Percentiles rank a stretch among this genome's conserved stretches.
Conservation (phyloP, 257 asterid species). For the Catharanthus roseus region DNA sequence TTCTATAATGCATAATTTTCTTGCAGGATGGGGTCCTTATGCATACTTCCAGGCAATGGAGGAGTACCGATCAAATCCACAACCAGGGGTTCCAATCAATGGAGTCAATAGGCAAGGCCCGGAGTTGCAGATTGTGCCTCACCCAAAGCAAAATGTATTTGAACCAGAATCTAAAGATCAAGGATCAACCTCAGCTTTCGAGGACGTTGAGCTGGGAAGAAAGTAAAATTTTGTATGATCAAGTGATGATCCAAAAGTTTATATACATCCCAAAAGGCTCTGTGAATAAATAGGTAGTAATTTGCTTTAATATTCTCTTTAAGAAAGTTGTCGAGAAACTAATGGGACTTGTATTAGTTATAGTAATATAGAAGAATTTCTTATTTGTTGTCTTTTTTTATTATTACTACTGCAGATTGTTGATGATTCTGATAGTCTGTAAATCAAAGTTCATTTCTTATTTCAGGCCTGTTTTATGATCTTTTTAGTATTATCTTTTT, state of each 20-base stretch:
- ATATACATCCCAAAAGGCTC: background rate
- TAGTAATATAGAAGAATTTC: too few species aligned
- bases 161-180: background rate
- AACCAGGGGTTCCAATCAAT: background rate
- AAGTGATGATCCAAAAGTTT: background rate
- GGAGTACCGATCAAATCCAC: conserved; percentile 40
- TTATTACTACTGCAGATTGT: too few species aligned
- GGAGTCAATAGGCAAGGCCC: conserved; percentile 10
- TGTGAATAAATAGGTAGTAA: background rate
- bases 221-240: background rate
- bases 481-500: too few species aligned
- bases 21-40: conserved; percentile 67
- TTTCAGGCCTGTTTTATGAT: too few species aligned
- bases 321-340: background rate
- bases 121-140: conserved; percentile 24
- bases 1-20: background rate
- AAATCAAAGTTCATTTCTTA: too few species aligned
- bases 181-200: background rate
- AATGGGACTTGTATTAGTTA: too few species aligned
- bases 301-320: background rate
- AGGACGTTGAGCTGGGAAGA: conserved; percentile 29
- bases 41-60: conserved; percentile 69
- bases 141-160: background rate
- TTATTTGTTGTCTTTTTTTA: too few species aligned
- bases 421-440: background rate